Base-by-base conservation (phyloP, 2,329 filamentous ascomycete genomes). In the Penicillium sp. region DNA sequence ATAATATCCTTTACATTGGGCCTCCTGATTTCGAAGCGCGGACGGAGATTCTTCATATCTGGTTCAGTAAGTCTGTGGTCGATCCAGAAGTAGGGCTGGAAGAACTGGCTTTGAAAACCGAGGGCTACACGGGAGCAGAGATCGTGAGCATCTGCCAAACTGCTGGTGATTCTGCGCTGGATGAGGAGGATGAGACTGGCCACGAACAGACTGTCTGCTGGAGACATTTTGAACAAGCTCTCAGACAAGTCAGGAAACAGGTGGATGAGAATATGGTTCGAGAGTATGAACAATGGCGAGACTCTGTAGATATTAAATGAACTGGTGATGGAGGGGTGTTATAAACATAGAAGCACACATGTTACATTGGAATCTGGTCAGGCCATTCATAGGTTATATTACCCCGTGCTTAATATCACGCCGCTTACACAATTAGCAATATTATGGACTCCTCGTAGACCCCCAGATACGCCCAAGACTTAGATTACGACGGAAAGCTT, bases 121-220 rank as follows among this genome's bases (percentile, higher is more conserved):
- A 93, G 7, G 92, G 92, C 0, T 92, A 91, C 75, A 95, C 92
- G 1, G 93, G 93, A 2, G 93, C 93, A 0, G 94, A 97, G 77
- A 86, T 97, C 63, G 85, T 88, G 46, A 83, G 80, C 21, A 83
- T 90, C 21, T 85, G 83, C 64, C 79, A 84, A 67, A 79, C 77
- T 29, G 84, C 83, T 61, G 76, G 80, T 63, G 78, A 85, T 73
- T 78, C 75, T 47, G 79, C 85, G 63, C 70, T 88, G 73, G 81
- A 85, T 65, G 81, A 84, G 60, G 79, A 81, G 63, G 82, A 82
- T 70, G 73, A 80, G 70, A 74, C 70, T n/a, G 66, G 75, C 3
- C 62, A 76, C 65, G 72, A 77, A 41, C 71, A 71, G 31, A 69
- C 70, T 44, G 75, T 84, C 31, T 74, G 70, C 38, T 70, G 71